These are phyloP conservation scores for Botrytis cinerea DNA, from an alignment of 2,329 filamentous ascomycete genomes.

Conservation along the genomic window DNA sequence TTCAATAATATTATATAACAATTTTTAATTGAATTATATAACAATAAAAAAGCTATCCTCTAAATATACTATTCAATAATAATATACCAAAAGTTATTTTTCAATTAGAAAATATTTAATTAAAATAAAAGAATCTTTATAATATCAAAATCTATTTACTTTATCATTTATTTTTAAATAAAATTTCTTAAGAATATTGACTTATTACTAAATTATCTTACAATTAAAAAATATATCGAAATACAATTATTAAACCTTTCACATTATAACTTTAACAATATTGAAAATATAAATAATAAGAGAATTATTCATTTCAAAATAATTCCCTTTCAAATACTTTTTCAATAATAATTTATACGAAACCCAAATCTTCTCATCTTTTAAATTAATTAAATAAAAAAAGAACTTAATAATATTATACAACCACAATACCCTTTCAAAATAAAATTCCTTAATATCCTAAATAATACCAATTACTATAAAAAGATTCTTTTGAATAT, in stretches of 20 bases:
- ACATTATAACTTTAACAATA: conserved; percentile 23
- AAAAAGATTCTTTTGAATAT: too few relatives aligned
- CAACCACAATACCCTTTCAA: too few relatives aligned
- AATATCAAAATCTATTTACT: conserved; percentile 23
- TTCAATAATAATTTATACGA: too few relatives aligned
- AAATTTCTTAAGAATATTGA: conserved; percentile 29
- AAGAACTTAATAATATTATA: too few relatives aligned
- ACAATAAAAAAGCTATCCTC: conserved; percentile 20
- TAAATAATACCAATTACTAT: too few relatives aligned
- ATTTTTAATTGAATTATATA: conserved; percentile 4
- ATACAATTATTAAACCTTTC: conserved; percentile 26
- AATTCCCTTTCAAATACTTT: too few relatives aligned
- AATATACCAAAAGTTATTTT: conserved; percentile 30
- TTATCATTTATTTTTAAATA: conserved; percentile 18
- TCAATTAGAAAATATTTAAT: conserved; percentile 28
- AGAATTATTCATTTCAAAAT: too few relatives aligned
- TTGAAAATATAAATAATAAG: too few relatives aligned
- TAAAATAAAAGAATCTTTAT: conserved; percentile 25
- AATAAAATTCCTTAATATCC: too few relatives aligned
- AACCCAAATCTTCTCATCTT: too few relatives aligned
- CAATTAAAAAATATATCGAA: conserved; percentile 25
- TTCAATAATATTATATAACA: too few relatives aligned
- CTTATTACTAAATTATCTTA: conserved; percentile 28
- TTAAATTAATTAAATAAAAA: too few relatives aligned
- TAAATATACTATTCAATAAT: conserved; percentile 25